Conservation (phyloP, 2,329 filamentous ascomycete genomes). For the Verticillium isaacii region DNA sequence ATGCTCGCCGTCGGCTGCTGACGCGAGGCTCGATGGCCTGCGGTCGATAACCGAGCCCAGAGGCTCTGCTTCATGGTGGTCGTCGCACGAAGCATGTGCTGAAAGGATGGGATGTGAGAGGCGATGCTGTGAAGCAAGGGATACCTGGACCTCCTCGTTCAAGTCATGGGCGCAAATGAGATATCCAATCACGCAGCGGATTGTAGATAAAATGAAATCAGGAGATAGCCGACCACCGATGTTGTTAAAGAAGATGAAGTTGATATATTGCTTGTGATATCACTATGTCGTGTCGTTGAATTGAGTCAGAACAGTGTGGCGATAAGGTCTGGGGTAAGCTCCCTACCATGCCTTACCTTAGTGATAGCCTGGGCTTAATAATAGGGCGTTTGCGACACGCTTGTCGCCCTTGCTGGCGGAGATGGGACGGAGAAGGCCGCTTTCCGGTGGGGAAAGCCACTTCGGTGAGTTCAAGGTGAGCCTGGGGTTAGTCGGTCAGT, state of each 20-base stretch:
- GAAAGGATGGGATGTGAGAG: neutral
- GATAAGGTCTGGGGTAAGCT: neutral
- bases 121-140: neutral
- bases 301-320: neutral
- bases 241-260: neutral
- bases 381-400: neutral
- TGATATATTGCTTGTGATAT: neutral
- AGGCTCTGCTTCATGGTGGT: constrained; percentile 7
- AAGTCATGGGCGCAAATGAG: neutral
- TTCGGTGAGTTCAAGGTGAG: neutral
- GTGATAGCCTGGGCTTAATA: neutral
- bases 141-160: neutral
- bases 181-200: neutral
- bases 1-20: neutral
- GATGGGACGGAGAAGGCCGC: neutral
- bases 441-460: neutral
- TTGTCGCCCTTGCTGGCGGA: neutral
- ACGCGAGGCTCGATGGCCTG: neutral
- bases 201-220: neutral
- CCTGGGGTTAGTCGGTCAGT: neutral
- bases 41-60: neutral
- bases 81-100: neutral
- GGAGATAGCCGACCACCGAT: neutral
- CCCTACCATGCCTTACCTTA: neutral
- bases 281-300: neutral